Conservation (phyloP, 1,284 basidiomycete species). For the Chalciporus sp. region DNA sequence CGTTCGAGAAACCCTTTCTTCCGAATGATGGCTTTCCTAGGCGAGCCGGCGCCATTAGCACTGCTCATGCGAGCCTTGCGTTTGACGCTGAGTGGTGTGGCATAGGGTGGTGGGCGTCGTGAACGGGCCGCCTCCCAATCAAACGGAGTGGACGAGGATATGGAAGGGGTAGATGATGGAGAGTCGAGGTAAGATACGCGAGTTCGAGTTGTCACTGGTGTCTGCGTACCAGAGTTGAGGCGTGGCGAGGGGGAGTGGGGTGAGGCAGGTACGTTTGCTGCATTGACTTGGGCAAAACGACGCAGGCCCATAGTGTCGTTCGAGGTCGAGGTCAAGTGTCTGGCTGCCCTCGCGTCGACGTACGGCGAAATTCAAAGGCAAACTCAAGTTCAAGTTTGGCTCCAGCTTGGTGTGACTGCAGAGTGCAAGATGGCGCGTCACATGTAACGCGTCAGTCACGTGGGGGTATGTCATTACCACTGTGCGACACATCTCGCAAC, state of each 20-base stretch:
- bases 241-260: slow-evolving; percentile 41
- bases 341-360: background rate
- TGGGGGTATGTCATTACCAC: background rate
- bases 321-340: slow-evolving; percentile 2
- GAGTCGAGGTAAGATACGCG: slow-evolving; percentile 53
- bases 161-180: slow-evolving; percentile 63
- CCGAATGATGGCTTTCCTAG: slow-evolving; percentile 54
- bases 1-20: slow-evolving; percentile 64
- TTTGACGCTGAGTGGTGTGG: slow-evolving; percentile 53
- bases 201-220: slow-evolving; percentile 39
- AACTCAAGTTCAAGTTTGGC: background rate
- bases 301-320: slow-evolving; percentile 48
- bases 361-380: slow-evolving; percentile 8
- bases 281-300: slow-evolving; percentile 53
- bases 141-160: slow-evolving; percentile 72
- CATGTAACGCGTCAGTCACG: slow-evolving; percentile 29
- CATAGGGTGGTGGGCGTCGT: slow-evolving; percentile 68
- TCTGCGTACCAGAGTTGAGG: slow-evolving; percentile 29
- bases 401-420: slow-evolving; percentile 15
- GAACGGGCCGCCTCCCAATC: slow-evolving; percentile 81
- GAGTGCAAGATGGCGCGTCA: slow-evolving; percentile 24
- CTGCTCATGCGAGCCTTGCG: slow-evolving; percentile 47
- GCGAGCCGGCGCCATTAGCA: slow-evolving; percentile 37
- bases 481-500: background rate
- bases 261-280: slow-evolving; percentile 31